A percentile compares a stretch with the other conserved stretches of the same genome.
phyloP scores from a whole-genome alignment of 129 eudicot genomes.

The Apium graveolens region DNA sequence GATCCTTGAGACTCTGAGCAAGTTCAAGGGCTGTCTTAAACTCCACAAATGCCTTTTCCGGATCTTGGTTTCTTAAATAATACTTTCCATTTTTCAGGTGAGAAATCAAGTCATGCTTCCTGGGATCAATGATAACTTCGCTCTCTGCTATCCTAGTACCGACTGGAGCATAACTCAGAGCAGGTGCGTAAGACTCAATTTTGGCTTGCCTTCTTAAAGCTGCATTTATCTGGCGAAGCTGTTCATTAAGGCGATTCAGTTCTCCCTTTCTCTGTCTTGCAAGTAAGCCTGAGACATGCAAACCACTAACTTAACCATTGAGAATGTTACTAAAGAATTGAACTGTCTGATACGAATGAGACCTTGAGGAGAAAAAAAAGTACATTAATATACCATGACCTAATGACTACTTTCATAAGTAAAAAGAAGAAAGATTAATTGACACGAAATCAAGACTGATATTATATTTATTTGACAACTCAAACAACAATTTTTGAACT shows the following conservation, averaged over 20 bases:
- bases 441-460: background rate
- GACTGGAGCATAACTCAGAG: slow-evolving; percentile 89
- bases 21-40: slow-evolving; percentile 78
- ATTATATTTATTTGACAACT: background rate
- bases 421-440: background rate
- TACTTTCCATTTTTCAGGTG: slow-evolving; percentile 78
- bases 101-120: slow-evolving; percentile 58
- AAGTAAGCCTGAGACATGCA: slow-evolving; percentile 50
- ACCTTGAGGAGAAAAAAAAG: background rate
- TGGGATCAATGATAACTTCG: slow-evolving; percentile 86
- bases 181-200: slow-evolving; percentile 95
- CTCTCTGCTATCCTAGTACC: slow-evolving; percentile 54
- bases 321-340: background rate
- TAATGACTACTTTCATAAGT: background rate
- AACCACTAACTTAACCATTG: background rate
- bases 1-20: slow-evolving; percentile 70
- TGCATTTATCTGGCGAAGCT: slow-evolving; percentile 88
- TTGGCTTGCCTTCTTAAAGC: slow-evolving; percentile 97
- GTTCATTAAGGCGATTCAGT: slow-evolving; percentile 72
- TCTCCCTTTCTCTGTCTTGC: slow-evolving; percentile 92
- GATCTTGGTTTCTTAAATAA: slow-evolving; percentile 75
- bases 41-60: slow-evolving; percentile 68
- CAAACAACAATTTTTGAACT: background rate
- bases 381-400: background rate
- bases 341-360: background rate